Conservation (phyloP, 1,139 yeast species). For the Magnusiomyces paraingens region DNA sequence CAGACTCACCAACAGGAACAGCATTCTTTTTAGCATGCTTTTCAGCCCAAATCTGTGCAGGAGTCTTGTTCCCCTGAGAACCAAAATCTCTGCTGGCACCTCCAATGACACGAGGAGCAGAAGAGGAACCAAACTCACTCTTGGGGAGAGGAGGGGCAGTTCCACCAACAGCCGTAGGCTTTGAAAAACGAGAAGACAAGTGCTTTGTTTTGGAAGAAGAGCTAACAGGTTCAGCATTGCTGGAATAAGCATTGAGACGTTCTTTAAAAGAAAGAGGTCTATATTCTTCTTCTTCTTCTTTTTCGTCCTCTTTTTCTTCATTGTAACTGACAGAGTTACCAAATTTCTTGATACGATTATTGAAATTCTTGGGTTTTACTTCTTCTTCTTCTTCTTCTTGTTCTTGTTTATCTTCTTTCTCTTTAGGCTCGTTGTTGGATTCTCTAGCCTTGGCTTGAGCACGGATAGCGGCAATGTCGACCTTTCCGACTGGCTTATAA, state of each 20-base stretch:
- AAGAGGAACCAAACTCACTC: constrained; percentile 40
- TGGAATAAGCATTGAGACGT: constrained; percentile 25
- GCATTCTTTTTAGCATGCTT: constrained; percentile 52
- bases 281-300: constrained; percentile 7
- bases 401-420: constrained; percentile 34
- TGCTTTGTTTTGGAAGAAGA: constrained; percentile 63
- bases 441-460: constrained; percentile 32
- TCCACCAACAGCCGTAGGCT: constrained; percentile 23
- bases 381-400: constrained; percentile 38
- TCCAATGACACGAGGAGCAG: constrained; percentile 43
- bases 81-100: constrained; percentile 65
- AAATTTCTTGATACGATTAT: too few relatives aligned
- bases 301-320: constrained; percentile 38
- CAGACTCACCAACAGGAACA: constrained; percentile 6
- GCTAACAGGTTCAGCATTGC: constrained; percentile 40
- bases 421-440: constrained; percentile 35
- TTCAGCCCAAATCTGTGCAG: constrained; percentile 96
- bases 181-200: constrained; percentile 47
- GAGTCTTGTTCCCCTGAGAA: constrained; percentile 74
- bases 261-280: constrained; percentile 21
- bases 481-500: constrained; percentile 55
- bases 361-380: too few relatives aligned
- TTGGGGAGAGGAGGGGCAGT: constrained; percentile 37
- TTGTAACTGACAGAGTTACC: too few relatives aligned
- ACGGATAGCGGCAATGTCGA: constrained; percentile 44